A percentile compares a stretch with the other conserved stretches of the same genome.
Evolutionary conservation across 106 monocot species (phyloP).

Genomic region (Apostasia ramifera): DNA sequence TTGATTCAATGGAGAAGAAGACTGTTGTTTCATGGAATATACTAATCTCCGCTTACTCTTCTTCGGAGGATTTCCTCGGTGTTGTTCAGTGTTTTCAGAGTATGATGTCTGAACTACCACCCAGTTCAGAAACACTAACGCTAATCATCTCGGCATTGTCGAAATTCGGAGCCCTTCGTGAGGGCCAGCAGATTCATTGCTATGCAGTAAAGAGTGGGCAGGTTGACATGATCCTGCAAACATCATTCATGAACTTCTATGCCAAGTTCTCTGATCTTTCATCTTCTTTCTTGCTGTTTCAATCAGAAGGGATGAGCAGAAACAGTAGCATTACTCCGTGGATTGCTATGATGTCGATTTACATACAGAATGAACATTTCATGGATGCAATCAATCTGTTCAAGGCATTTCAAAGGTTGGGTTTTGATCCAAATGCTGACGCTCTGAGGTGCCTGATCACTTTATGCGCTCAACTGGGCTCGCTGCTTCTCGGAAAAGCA

Average conservation of each 20-base stretch:
- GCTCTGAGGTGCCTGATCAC: slow-evolving; percentile 19
- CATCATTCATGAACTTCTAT: slow-evolving; percentile 43
- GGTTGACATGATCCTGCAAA: slow-evolving; percentile 25
- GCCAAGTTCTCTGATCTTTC: slow-evolving; percentile 35
- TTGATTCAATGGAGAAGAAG: slow-evolving; percentile 16
- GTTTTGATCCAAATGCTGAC: slow-evolving; percentile 16
- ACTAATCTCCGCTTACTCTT: slow-evolving; percentile 40
- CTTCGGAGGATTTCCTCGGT: slow-evolving; percentile 12
- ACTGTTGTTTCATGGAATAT: slow-evolving; percentile 50
- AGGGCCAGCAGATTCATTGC: slow-evolving; percentile 41
- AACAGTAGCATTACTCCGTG: slow-evolving; percentile 6
- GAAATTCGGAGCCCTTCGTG: slow-evolving; percentile 11
- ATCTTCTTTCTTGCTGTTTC: slow-evolving; percentile 25
- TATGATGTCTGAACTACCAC: slow-evolving; percentile 24
- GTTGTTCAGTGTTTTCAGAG: slow-evolving; percentile 22
- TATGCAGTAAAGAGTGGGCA: slow-evolving; percentile 34
- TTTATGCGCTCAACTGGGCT: slow-evolving; percentile 20
- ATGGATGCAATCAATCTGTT: slow-evolving; percentile 22
- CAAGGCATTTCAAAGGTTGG: slow-evolving; percentile 13
- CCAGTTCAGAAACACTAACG: slow-evolving; percentile 39
- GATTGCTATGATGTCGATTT: slow-evolving; percentile 35
- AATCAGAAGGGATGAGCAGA: slow-evolving; percentile 15
- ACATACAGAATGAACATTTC: slow-evolving; percentile 20
- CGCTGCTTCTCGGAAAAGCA: slow-evolving; percentile 24
- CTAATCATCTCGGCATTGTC: slow-evolving; percentile 31